Base-by-base conservation (phyloP, 164 flowering plant species). In the Litsea cubeba region DNA sequence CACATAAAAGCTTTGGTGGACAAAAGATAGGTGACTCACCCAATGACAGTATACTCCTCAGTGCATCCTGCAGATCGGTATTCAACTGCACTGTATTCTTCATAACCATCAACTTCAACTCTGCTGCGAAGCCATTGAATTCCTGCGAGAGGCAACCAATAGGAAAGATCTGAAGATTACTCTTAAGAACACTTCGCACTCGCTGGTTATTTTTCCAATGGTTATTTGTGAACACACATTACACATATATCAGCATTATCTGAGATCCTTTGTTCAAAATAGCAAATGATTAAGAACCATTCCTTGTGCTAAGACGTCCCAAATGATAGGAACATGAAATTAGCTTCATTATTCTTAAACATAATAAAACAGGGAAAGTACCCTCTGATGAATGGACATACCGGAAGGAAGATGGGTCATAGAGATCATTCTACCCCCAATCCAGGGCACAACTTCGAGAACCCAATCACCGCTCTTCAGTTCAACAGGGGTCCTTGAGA, bases 391-490 rank as follows among this genome's bases (percentile, higher is more conserved):
- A 4, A 65, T 65, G 46, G 20, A 30, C 40, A 62, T 87, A 93
- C 99, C 97, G 69, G 99, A 85, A 74, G 99, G 97, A 76, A 84
- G 75, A 79, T 95, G 96, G 57, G 74, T 79, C 97, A 95, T 93
- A 51, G 99, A 90, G 71, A 93, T 86, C 74, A 93, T 88, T 88
- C 99, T 83, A 62, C 99, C 99, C 15, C 99, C 99, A 79, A 91
- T 88, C 99, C 97, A 93, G 12, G 99, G 97, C 72, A 95, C 91
- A 66, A 93, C 87, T 83, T 90, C 87, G 32, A 90, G 88, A 73
- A 46, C 74, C 99, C 99, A 95, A 75, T 87, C 88, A 71, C 93
- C 88, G 77, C 87, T 84, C 82, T 84, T 88, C 76, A 95, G 80
- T 71, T 87, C 93, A 75, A 93, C 75, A 50, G 96, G 97, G 64